Conservation (phyloP, 345 rosid genomes). For the Geranium rotundifolium region DNA sequence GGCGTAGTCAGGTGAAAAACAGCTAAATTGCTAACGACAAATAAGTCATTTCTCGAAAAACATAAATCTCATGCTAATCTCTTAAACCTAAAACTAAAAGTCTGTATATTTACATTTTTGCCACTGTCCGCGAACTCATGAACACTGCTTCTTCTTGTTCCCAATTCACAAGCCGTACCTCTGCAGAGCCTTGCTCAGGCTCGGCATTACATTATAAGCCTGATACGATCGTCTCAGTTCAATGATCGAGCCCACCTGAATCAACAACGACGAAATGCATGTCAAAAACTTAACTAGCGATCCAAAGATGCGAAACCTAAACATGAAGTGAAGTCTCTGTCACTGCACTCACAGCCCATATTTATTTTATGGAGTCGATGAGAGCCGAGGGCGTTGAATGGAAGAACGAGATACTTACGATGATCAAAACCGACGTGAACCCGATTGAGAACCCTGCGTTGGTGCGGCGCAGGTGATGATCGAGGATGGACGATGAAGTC, state of each 20-base stretch:
- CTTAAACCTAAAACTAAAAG: not conserved
- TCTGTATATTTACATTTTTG: not conserved
- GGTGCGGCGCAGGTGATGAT: constrained; percentile 64
- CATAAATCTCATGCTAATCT: not conserved
- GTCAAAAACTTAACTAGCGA: not conserved
- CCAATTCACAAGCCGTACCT: constrained; percentile 57
- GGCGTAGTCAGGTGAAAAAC: no score
- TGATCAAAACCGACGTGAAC: constrained; percentile 78
- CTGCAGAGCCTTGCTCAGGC: constrained; percentile 76
- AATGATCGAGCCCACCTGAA: constrained; percentile 90
- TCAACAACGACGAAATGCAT: constrained; percentile 3
- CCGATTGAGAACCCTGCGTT: constrained; percentile 82
- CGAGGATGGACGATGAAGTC: constrained; percentile 71
- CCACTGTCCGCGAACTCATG: not conserved
- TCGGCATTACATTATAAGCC: constrained; percentile 95
- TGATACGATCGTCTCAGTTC: constrained; percentile 93
- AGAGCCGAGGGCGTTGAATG: no score
- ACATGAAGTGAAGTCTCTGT: no score
- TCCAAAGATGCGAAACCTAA: no score
- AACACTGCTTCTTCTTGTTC: constrained; percentile 1
- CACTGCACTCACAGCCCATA: no score
- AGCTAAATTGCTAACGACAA: no score
- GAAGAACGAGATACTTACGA: constrained; percentile 33
- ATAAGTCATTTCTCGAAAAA: no score
- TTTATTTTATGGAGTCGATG: no score